Evolutionary conservation across 768 basidiomycete genomes (phyloP), one percentile per base, ranked within the genome.

Genomic region (Lentinus brumalis): DNA sequence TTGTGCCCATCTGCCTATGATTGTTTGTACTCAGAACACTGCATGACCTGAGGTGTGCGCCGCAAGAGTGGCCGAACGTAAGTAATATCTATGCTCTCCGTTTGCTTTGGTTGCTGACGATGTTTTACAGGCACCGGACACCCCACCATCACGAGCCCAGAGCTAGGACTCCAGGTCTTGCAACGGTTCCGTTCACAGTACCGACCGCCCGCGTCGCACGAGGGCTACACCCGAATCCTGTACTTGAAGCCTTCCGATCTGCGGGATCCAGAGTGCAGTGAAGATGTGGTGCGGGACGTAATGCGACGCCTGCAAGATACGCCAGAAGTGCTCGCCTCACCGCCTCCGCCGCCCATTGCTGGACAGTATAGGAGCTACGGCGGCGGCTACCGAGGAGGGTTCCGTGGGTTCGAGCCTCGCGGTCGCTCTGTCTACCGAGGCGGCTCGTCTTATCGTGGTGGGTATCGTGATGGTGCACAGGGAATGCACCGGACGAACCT

Each of bases 131-230:
- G 91, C 66, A 80, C 79, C 39, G 78, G 75, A 51, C 91, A 92
- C 75, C 92, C 91, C 53, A 94, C 92, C 56, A 92, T 94, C 73
- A 85, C 77, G 63, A 79, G 73, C 64, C 78, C 81, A 54, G 81
- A 82, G 68, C 78, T 83, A 46, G 89, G 84, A 18, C 67, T 87
- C 67, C 74, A 77, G 39, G 75, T 92, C n/a, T 78, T 93, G 57
- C 77, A 82, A 61, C 83, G 83, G 54, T 91, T 94, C 72, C 80
- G 81, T 50, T 76, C 79, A 51, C 84, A 86, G 65, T 88, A 86
- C 68, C 76, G 77, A 68, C 69, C 76, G 30, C 91, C 91, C 31
- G 70, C 70, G 21, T 66, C 79, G 40, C 67, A 76, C 39, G 92
- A 93, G 78, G 89, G 86, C 18, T 85, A 87, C 71, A 79, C 92